Evolutionary conservation across 352 stramenopile species (phyloP), one percentile per base, ranked within the genome.

Genomic region (Globisporangium spinosum): DNA sequence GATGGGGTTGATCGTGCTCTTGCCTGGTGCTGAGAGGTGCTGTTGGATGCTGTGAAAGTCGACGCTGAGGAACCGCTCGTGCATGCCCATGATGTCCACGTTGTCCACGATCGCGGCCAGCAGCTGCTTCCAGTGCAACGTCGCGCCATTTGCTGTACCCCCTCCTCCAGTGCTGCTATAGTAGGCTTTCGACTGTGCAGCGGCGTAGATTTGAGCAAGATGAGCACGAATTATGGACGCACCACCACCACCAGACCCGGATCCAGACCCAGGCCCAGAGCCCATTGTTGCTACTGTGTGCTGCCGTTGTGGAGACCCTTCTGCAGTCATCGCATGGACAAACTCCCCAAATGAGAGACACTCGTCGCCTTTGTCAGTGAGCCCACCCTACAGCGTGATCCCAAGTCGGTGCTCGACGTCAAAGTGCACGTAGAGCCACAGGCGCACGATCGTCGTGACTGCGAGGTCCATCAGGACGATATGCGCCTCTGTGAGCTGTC

Each of bases 31-130:
- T 32, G 65, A 27, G 9, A 81, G 38, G 2, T 70, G 51, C 8
- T 72, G 73, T 38, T 83, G 73, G 51, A 83, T 79, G 60, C 69
- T 80, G 8, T 71, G 73, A n/a, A 83, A 77, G 58, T 83, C 77
- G 17, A 65, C 22, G 32, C 66, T 70, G 2, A 25, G 17, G 13
- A 78, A 70, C 10, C 72, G 71, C 9, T 81, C 70, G n/a, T 58
- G 40, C 27, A 72, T 64, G 15, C 70, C 72, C 23, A 80, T 49
- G 38, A 85, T 54, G 45, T 85, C 78, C 9, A 79, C 64, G n/a
- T 77, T 69, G 43, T 82, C 71, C 3, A 68, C 54, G 0, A 78
- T 65, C 0, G 65, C 65, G 3, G 60, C 35, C 12, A 78, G 27
- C 3, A 85, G 68, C 9, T 74, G 60, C 49, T 64, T 69, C 73